Evolutionary conservation across 2,329 filamentous ascomycete species (phyloP), one percentile per base, ranked within the genome.

Genomic region (Phyllosticta capitalensis): DNA sequence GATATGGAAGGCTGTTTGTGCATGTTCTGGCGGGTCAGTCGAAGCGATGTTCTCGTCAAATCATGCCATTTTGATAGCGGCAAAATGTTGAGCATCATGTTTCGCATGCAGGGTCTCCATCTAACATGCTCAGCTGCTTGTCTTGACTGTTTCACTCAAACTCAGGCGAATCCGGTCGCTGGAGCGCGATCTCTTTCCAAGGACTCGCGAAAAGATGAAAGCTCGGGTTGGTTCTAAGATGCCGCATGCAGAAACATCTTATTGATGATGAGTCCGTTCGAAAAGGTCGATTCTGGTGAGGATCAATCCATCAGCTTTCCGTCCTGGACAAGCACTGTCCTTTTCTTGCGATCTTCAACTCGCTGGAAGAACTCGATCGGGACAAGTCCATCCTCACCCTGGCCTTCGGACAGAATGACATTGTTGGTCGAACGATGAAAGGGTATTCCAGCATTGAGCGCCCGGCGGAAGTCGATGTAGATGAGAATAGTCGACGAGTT

Each of bases 381-480:
- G 64, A 95, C 76, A 6, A 89, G 56, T 1, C 86, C 88, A 0
- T 24, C 28, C 59, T 81, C 69, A 7, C 50, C 58, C 21, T 49
- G n/a, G 0, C 77, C 77, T 60, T 75, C 75, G 0, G 70, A 75
- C 49, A 80, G 63, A n/a, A 79, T 71, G 2, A 78, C 76, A 0
- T 73, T 72, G 73, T 77, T 72, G 71, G 82, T 72, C 68, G 79
- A 73, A 68, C 83, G 71, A 84, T 88, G 95, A 82, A 92, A 95
- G 67, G 79, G 78, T 63, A 90, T 74, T 0, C 79, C 79, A 0
- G 75, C 84, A 50, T 75, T 74, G 66, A 95, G 69, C 65, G 89
- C 86, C 67, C 77, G 77, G 71, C 78, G 74, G 26, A 95, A 74
- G 73, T 96, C 85, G 60, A 95, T 76, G 73, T 89, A 89, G 26